Base-by-base conservation (phyloP, 495 filamentous ascomycete genomes). In the Mytilinidion resinicola region DNA sequence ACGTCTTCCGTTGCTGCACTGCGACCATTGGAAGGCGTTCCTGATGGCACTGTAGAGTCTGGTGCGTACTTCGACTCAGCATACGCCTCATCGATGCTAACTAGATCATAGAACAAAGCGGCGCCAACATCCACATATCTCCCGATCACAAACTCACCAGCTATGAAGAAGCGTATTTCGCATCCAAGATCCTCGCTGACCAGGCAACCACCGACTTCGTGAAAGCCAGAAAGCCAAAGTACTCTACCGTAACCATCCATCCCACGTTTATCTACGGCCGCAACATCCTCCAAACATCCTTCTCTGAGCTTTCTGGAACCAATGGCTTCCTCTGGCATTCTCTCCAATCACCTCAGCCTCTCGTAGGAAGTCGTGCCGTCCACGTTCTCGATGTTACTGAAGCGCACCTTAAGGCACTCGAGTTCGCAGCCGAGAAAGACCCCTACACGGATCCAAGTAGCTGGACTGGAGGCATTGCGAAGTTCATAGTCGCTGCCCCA, bases 331-430 rank as follows among this genome's bases (percentile, higher is more conserved):
- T 73, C 0, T 72, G 56, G 55, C 25, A 33, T 19, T 20, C 60
- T 3, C 60, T 74, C 12, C 68, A 64, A 60, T 38, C 9, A 4
- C 65, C 60, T 10, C 37, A 17, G 20, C 61, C 66, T 0, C 5
- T 36, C 14, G 43, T 53, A 0, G 52, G 17, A 0, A 44, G 64
- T 3, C 63, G 58, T 1, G 66, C 60, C 33, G 74, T 77, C n/a
- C 69, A 78, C 55, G 59, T 77, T 21, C 62, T 67, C n/a, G 75
- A 78, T 58, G 73, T 77, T 1, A 72, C 72, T 11, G 65, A 70
- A 9, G 71, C 67, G 1, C 69, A 73, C 33, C 43, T 78, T 53
- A 70, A 63, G 51, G 64, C 68, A 0, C 33, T 76, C 15, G 33
- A 49, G 33, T 12, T 49, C 14, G 14, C 12, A 7, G 4, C 46